Base-by-base conservation (phyloP, 768 basidiomycete species). In the Hortiboletus flavorubellus region DNA sequence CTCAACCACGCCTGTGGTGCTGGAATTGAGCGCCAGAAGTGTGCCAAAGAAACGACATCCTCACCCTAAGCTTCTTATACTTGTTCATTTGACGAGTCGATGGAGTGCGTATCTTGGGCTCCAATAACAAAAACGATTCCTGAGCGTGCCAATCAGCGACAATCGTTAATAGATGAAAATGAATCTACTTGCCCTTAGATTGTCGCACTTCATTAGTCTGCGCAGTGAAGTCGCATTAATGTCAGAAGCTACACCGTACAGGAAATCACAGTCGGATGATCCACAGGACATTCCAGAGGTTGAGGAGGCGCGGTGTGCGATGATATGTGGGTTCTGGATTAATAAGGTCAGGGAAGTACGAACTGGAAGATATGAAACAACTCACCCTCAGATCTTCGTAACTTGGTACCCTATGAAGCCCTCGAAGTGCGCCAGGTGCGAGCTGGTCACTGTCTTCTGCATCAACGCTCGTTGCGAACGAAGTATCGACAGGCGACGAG, bases 381-480 rank as follows among this genome's bases (percentile, higher is more conserved):
- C 49, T 16, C 39, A 58, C 65, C 50, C 52, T 67, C 34, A 66
- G 21, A 45, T 68, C 54, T 33, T 65, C 63, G 45, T 58, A 55
- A 29, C 16, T 46, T 37, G 46, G 52, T 2, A 68, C 54, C 34
- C 58, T 62, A 44, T 63, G 63, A 46, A 66, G 66, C 49, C 40
- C 26, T 38, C 47, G 55, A 21, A 30, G 39, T 29, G 33, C 16
- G 10, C 12, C 26, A 1, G 49, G 37, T 18, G 40, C 55, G 15
- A 26, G 42, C 16, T n/a, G 49, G 26, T 8, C 30, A 40, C 12
- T 48, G 8, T 59, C 54, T 18, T 47, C 54, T 9, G 46, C 42
- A 23, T 60, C 53, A 8, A 66, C 44, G n/a, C 58, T 68, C 35
- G 66, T 68, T 37, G 51, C 61, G 3, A 63, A 47, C 29, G 65